Evolutionary conservation across 176 grass and related monocot species (phyloP).

Genomic region (Zoysia pacifica): DNA sequence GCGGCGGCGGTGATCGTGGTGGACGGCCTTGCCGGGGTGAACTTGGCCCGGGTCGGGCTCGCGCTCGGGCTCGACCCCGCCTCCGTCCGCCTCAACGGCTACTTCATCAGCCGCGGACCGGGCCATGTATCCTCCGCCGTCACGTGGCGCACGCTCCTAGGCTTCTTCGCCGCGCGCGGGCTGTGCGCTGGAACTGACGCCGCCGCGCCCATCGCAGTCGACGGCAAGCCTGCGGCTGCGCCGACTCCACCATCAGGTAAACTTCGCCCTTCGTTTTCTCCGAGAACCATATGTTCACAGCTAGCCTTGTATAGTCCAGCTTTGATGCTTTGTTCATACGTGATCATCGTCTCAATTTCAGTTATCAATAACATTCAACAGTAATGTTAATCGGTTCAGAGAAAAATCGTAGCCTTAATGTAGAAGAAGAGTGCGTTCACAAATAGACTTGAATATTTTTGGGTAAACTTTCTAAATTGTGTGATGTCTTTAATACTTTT

Average conservation of each 20-base stretch:
- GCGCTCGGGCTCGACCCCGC: constrained; percentile 59
- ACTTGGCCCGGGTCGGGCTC: constrained; percentile 44
- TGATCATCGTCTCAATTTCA: neutral
- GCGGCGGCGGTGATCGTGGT: constrained; percentile 22
- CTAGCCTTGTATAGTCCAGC: neutral
- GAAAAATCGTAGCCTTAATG: neutral
- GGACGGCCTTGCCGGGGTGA: constrained; percentile 44
- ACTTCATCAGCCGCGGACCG: constrained; percentile 62
- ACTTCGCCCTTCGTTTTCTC: neutral
- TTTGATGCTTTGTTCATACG: neutral
- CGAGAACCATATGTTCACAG: neutral
- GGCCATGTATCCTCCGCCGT: constrained; percentile 48
- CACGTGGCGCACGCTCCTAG: constrained; percentile 58
- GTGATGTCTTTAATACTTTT: no score
- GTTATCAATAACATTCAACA: neutral
- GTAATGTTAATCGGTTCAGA: neutral
- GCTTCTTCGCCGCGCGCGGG: constrained; percentile 58
- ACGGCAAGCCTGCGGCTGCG: constrained; percentile 39
- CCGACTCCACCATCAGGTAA: constrained; percentile 33
- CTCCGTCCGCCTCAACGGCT: constrained; percentile 62
- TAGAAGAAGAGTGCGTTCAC: neutral
- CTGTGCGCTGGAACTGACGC: constrained; percentile 44
- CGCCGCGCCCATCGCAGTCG: constrained; percentile 40
- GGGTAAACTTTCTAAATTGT: no score
- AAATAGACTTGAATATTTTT: no score